A percentile compares a stretch with the other conserved stretches of the same genome.
phyloP scores from a whole-genome alignment of 179 eudicot species.

The Beta lomatogona region DNA sequence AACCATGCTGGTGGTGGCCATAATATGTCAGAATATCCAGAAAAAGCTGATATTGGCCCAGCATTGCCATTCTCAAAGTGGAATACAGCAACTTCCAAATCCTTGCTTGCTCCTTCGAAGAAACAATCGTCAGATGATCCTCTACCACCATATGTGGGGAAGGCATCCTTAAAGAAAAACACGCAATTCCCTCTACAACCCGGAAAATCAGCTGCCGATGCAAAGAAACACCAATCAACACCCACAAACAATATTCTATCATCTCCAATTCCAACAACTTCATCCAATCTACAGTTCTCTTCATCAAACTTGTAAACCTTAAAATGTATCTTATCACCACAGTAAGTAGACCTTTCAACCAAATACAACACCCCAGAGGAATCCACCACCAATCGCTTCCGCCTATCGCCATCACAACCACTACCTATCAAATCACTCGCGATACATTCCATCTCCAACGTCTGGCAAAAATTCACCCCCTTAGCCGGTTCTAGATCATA shows the following conservation, averaged over 20 bases:
- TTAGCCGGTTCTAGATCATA: slow-evolving; percentile 4
- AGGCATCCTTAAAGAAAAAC: neutral
- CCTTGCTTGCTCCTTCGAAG: neutral
- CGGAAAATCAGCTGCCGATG: neutral
- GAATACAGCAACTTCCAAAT: neutral
- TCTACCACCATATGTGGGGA: neutral
- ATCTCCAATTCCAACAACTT: neutral
- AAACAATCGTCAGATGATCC: neutral
- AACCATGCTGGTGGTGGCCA: slow-evolving; percentile 6
- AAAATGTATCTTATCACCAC: neutral
- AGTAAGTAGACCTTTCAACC: neutral
- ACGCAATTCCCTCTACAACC: slow-evolving; percentile 18
- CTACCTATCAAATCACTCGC: neutral
- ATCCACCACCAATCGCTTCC: slow-evolving; percentile 12
- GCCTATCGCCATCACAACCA: slow-evolving; percentile 5
- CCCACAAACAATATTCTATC: slow-evolving; percentile 15
- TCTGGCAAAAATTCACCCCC: neutral
- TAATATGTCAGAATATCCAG: slow-evolving; percentile 4
- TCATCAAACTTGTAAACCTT: slow-evolving; percentile 5
- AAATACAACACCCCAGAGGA: neutral
- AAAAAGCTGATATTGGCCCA: neutral
- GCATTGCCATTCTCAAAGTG: neutral
- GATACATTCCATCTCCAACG: slow-evolving; percentile 7
- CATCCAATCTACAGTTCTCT: neutral
- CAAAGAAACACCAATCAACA: slow-evolving; percentile 15